Conservation (phyloP, 345 rosid genomes). For the Hirschfeldia incana region DNA sequence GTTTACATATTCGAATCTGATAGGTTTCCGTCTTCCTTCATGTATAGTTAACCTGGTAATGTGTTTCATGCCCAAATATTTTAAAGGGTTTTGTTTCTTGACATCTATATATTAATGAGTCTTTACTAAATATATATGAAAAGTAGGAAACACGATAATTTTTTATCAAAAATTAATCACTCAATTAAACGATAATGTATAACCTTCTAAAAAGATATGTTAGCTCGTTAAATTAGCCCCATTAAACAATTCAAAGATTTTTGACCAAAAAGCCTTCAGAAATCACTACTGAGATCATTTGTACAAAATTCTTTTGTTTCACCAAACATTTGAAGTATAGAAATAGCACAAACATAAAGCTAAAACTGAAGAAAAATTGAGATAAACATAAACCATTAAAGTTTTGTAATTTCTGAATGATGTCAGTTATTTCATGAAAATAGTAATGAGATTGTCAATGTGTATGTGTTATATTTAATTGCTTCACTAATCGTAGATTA, state of each 20-base stretch:
- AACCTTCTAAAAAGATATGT: neutral
- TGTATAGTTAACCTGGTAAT: too few relatives aligned
- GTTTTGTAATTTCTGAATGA: neutral
- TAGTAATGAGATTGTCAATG: too few relatives aligned
- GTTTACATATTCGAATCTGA: too few relatives aligned
- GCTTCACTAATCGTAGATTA: too few relatives aligned
- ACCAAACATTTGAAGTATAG: neutral
- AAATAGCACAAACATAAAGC: neutral
- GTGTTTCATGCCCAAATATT: too few relatives aligned
- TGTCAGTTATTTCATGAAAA: too few relatives aligned
- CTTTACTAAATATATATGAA: neutral
- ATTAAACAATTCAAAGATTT: neutral
- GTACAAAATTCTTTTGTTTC: neutral
- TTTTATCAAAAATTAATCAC: neutral
- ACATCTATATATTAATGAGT: neutral
- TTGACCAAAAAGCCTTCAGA: neutral
- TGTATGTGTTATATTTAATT: too few relatives aligned
- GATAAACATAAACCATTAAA: neutral
- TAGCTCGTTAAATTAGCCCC: neutral
- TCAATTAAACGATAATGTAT: neutral
- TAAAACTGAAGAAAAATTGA: neutral
- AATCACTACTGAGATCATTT: neutral
- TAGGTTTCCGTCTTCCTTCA: too few relatives aligned
- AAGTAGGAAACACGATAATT: neutral
- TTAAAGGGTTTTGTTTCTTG: neutral